Base-by-base conservation (phyloP, 1,284 basidiomycete genomes). In the Kwoniella shivajii region DNA sequence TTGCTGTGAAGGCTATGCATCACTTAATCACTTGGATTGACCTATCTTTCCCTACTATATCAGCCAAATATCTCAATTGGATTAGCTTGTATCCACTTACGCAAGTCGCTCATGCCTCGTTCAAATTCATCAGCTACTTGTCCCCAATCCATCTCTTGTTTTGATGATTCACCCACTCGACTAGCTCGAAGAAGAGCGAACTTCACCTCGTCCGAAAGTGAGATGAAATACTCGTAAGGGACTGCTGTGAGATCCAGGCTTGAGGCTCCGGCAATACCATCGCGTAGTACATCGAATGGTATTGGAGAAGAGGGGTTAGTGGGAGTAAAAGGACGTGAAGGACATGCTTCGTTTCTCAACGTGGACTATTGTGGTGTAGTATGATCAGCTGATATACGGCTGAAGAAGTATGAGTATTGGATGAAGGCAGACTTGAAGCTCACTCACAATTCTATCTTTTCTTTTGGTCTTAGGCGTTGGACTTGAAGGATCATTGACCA, bases 221-320 rank as follows among this genome's bases (percentile, higher is more conserved):
- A 27, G 4, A 33, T 29, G 42, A 60, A 60, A 30, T 51, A 53
- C 18, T 50, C 50, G 34, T 44, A 60, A 5, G 59, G 59, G 10
- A 56, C 50, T 24, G 54, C 54, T n/a, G 54, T 43, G 16, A 60
- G 24, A 34, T 56, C 59, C 9, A 60, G 39, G 20, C 49, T 47
- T 16, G 54, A 38, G 4, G 49, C 43, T 16, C 48, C 54, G 27
- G 38, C 34, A 10, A 60, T 14, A 4, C 59, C 54, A 38, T 56
- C 59, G 13, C 31, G 27, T 43, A 46, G 33, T 16, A 60, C 48
- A 36, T 53, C 38, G 27, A 58, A 58, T 13, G 6, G 14, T 7
- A 14, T 11, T 13, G n/a, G n/a, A n/a, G 39, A 20, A 3, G 39
- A 6, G 18, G 6, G 7, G 39, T 9, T 42, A 26, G 39, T 22